Percentiles rank a stretch among this genome's conserved stretches.
These are phyloP conservation scores for Phialemonium atrogriseum DNA, from an alignment of 2,329 filamentous ascomycete genomes.

Conservation along the genomic window DNA sequence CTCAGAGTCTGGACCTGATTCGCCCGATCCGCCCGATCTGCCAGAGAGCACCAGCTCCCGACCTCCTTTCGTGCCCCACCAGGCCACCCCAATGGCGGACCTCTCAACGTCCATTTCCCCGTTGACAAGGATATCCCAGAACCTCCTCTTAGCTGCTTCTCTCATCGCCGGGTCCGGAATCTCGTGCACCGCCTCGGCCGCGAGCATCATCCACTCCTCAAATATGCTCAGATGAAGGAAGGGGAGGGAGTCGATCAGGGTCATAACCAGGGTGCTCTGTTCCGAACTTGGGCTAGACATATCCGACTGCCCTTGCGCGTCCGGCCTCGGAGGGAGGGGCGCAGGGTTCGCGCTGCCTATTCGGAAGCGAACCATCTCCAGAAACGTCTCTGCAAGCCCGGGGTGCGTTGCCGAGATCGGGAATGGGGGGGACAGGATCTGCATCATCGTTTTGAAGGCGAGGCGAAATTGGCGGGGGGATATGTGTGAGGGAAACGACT, in stretches of 20 bases:
- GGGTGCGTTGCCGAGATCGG: conserved; percentile 65
- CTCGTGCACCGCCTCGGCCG: conserved; percentile 57
- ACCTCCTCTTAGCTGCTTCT: conserved; percentile 57
- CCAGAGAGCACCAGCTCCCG: conserved; percentile 39
- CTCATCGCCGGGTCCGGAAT: conserved; percentile 56
- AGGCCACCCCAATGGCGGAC: conserved; percentile 68
- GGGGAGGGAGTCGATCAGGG: conserved; percentile 71
- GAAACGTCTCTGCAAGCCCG: conserved; percentile 67
- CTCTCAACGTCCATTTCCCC: conserved; percentile 87
- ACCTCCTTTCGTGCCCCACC: conserved; percentile 65
- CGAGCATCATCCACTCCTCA: conserved; percentile 72
- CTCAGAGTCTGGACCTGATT: too few relatives aligned
- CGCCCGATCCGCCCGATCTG: conserved; percentile 13
- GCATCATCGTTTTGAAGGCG: conserved; percentile 78
- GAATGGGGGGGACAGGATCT: conserved; percentile 73
- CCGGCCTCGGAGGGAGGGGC: conserved; percentile 21
- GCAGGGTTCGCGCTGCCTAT: conserved; percentile 43
- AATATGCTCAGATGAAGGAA: conserved; percentile 61
- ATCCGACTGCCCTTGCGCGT: conserved; percentile 19
- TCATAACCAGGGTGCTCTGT: conserved; percentile 67
- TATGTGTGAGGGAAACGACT: conserved; percentile 69
- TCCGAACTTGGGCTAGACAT: conserved; percentile 50
- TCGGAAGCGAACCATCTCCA: conserved; percentile 69
- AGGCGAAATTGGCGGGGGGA: conserved; percentile 81
- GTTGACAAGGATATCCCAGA: conserved; percentile 71